Base-by-base conservation (phyloP, 1,284 basidiomycete genomes). In the Ustilago nuda region DNA sequence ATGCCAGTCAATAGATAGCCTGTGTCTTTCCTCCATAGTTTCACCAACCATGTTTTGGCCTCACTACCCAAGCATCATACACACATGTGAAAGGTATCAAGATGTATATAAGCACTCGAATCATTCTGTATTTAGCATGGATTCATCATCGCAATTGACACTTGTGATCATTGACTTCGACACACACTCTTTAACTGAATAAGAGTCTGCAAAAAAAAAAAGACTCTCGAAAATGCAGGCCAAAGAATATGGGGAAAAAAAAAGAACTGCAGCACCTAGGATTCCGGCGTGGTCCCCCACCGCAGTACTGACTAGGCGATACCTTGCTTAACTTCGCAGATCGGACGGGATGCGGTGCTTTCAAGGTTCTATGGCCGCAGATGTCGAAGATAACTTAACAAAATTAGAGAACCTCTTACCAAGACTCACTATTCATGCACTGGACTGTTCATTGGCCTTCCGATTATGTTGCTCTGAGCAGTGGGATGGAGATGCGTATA, bases 251-350 rank as follows among this genome's bases (percentile, higher is more conserved):
- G n/a, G n/a, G n/a, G 59, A 55, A 52, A 46, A 56, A 61, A 56
- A 39, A 78, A 89, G 88, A 91, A 91, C 90, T 90, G 90, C 90
- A 89, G 90, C 90, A 91, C 90, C 90, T 88, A 91, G 90, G 91
- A 91, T 91, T 91, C 91, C 90, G 90, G 88, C 89, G 90, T 91
- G 91, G 91, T 91, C 91, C 91, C 91, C 91, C 91, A 91, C 91
- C 90, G 88, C 91, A 90, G 91, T 92, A 92, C 91, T 92, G 90
- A 91, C 91, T 91, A 87, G 89, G 90, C 90, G 89, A 90, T 89
- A 91, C 90, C 89, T 89, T 88, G 90, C 89, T 92, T 92, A 90
- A 91, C 90, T 91, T 89, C 89, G 89, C 90, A 91, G 90, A 91
- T 91, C 90, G 86, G 90, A 91, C 90, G 89, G 91, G 91, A 91